phyloP scores from a whole-genome alignment of 495 filamentous ascomycete genomes.

The Umbilicaria muhlenbergii region DNA sequence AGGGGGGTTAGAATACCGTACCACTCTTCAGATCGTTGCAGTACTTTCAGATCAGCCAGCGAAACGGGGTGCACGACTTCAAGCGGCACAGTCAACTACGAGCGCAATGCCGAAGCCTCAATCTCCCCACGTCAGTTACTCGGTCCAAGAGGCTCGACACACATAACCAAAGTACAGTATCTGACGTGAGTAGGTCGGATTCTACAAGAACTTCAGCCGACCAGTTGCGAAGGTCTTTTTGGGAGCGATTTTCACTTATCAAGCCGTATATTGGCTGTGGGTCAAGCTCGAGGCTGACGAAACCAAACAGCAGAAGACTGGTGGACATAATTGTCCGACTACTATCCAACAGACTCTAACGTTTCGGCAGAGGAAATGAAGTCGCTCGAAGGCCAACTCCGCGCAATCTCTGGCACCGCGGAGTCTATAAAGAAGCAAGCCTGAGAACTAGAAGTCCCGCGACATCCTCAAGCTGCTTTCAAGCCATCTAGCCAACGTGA shows the following conservation, averaged over 20 bases:
- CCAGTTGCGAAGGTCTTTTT: constrained; percentile 78
- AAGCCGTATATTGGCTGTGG: constrained; percentile 74
- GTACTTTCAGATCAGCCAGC: too few relatives aligned
- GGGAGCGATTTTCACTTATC: constrained; percentile 77
- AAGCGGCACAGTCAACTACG: too few relatives aligned
- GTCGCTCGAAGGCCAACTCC: not conserved
- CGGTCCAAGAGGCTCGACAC: too few relatives aligned
- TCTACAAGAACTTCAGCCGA: constrained; percentile 65
- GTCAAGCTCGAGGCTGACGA: constrained; percentile 71
- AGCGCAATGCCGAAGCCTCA: too few relatives aligned
- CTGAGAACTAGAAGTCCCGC: constrained; percentile 1
- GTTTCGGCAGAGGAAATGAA: not conserved
- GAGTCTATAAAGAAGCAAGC: not conserved
- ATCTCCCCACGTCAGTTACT: too few relatives aligned
- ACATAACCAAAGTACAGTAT: too few relatives aligned
- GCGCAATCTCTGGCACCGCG: not conserved
- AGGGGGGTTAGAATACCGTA: too few relatives aligned
- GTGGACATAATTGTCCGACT: constrained; percentile 12
- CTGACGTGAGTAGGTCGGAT: constrained; percentile 34
- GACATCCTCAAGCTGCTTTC: not conserved
- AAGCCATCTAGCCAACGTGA: not conserved
- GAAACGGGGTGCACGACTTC: too few relatives aligned
- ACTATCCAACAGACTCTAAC: too few relatives aligned
- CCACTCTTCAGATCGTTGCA: too few relatives aligned
- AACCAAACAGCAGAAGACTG: constrained; percentile 42